Base-by-base conservation (phyloP, 495 filamentous ascomycete genomes). In the Penicillium herquei region DNA sequence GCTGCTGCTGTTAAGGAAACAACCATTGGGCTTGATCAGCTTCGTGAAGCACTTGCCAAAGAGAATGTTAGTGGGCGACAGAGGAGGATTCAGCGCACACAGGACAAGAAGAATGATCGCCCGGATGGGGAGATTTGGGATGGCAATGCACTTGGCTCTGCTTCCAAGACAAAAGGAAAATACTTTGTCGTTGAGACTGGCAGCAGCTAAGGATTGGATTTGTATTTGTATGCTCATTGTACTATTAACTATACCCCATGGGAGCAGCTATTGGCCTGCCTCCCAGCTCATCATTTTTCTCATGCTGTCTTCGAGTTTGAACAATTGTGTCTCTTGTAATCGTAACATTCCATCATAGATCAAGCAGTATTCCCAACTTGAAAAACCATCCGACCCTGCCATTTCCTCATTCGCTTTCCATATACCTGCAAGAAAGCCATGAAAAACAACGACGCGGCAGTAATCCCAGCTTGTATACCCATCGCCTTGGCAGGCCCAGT, bases 141-240 rank as follows among this genome's bases (percentile, higher is more conserved):
- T 65, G 91, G 89, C 78, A 81, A 93, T 74, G 84, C 86, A 2
- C 66, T 96, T 35, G 81, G 74, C 0, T 77, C 78, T 17, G 88
- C 90, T 1, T 74, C 79, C 31, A 81, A 84, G 68, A 90, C 75
- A 39, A 81, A 81, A 9, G 89, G 88, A 21, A 80, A 76, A 58
- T 96, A 85, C 66, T 93, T 96, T 54, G 84, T 93, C 37, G 91
- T 96, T 16, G 83, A 91, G 55, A 89, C 83, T 51, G 79, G 64
- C 49, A 64, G 48, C 7, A 51, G 49, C 44, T 39, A 34, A 51
- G 12, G 34, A 40, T 30, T 35, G 9, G 6, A 7, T n/a, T 10
- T 52, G n/a, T 43, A 11, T 17, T 6, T 26, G 14, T n/a, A 35
- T 46, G 4, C 34, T 37, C 13, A 13, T 13, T 51, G 41, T 55